Evolutionary conservation across 2,329 filamentous ascomycete genomes (phyloP), one percentile per base, ranked within the genome.

Genomic region (Cytospora chrysosperma): DNA sequence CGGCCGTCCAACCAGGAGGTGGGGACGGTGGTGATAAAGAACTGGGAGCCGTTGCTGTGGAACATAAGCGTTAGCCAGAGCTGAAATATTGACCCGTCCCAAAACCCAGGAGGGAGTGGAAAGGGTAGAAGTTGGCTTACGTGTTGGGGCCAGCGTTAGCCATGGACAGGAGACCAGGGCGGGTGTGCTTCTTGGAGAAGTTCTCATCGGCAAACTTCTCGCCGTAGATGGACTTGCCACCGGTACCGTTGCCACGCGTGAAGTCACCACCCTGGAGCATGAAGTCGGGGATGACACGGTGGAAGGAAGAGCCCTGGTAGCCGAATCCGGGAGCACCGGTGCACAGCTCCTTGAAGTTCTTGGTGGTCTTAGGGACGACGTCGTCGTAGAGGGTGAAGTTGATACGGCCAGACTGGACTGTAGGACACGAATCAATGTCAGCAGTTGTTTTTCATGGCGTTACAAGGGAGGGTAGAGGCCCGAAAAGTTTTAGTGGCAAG

Each of bases 221-320:
- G 73, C 92, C 92, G 79, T 96, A 96, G 86, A 96, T 96, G 77
- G 91, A 96, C 82, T 90, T 91, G 80, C 92, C 92, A 81, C 92
- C 92, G 65, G 92, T 94, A 75, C 92, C 92, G 80, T 96, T 95
- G 75, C 88, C 87, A 75, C 90, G 90, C 80, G 92, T 96, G 84
- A 96, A 96, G 85, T 96, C 92, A 85, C 92, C 92, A 77, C 92
- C 93, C 86, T 96, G 93, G 72, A 96, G 89, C 93, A 96, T 96
- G 86, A 96, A 96, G 64, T 92, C 78, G 71, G 90, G 90, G 79
- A 96, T 96, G 79, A 97, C 89, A 73, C 93, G 92, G 86, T 97
- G 92, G 89, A 96, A 96, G 70, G 85, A 84, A 72, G 91, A 95
- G 75, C 86, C 87, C 77, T 85, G 79, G 85, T 96, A 97, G 72